Conservation (phyloP, 2,329 filamentous ascomycete species). For the Aspergillus unguis region DNA sequence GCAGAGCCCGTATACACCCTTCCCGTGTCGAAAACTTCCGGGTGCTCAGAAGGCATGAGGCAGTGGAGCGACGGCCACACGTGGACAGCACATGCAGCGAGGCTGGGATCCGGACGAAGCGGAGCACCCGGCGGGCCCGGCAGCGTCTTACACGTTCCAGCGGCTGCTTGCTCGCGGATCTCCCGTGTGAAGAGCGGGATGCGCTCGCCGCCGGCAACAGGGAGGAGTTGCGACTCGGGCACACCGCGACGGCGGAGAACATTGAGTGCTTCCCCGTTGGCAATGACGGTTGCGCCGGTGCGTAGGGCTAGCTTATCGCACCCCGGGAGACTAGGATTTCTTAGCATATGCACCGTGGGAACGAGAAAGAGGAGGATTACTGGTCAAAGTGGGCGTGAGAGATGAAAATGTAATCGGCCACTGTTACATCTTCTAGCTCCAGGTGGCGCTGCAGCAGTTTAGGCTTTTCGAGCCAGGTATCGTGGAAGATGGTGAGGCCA, state of each 20-base stretch:
- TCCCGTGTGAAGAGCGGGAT: background rate
- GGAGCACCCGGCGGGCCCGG: background rate
- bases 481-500: background rate
- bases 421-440: background rate
- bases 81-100: background rate
- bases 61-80: background rate
- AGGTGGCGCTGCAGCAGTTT: background rate
- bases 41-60: background rate
- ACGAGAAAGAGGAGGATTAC: background rate
- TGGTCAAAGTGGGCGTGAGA: background rate
- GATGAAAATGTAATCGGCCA: background rate
- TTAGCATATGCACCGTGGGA: background rate
- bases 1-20: background rate
- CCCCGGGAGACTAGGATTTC: background rate
- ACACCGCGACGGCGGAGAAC: background rate
- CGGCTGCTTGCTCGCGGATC: background rate
- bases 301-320: background rate
- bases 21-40: background rate
- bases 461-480: background rate
- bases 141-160: background rate
- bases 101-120: background rate
- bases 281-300: background rate
- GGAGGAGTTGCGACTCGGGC: background rate
- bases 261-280: background rate
- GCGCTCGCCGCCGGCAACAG: background rate